A percentile compares a stretch with the other conserved stretches of the same genome.
Evolutionary conservation across 441 rosid genomes (phyloP).

Genomic region (Gossypium gossypioides): DNA sequence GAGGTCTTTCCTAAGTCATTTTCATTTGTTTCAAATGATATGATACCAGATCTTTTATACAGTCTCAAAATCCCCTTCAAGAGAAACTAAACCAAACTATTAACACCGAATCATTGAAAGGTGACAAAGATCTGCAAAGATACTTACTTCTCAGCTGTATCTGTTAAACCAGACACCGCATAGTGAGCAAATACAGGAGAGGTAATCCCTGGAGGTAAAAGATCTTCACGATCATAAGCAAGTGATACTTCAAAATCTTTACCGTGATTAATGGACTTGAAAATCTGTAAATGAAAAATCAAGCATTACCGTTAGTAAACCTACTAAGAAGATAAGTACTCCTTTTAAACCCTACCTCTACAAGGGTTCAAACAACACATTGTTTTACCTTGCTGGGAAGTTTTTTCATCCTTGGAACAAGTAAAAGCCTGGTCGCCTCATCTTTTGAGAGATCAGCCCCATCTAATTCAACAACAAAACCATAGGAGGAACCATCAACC

Average conservation of each 20-base stretch:
- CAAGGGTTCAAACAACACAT: not conserved
- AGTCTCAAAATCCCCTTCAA: not conserved
- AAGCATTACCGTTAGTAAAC: slow-evolving; percentile 16
- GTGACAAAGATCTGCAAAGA: slow-evolving; percentile 9
- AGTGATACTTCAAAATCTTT: slow-evolving; percentile 91
- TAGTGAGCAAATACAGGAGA: slow-evolving; percentile 69
- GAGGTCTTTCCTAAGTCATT: not conserved
- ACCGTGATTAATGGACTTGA: slow-evolving; percentile 60
- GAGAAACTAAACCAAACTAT: slow-evolving; percentile 2
- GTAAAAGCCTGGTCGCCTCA: slow-evolving; percentile 59
- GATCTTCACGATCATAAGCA: slow-evolving; percentile 59
- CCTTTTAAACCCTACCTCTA: slow-evolving; percentile 2
- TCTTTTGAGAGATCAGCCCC: slow-evolving; percentile 68
- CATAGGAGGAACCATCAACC: slow-evolving; percentile 88
- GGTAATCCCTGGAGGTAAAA: slow-evolving; percentile 64
- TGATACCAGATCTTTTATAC: not conserved
- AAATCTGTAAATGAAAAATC: slow-evolving; percentile 54
- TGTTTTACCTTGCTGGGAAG: slow-evolving; percentile 79
- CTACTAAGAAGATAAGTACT: slow-evolving; percentile 11
- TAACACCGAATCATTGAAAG: slow-evolving; percentile 6
- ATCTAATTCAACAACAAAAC: slow-evolving; percentile 58
- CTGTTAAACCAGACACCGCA: slow-evolving; percentile 71
- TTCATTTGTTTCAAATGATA: not conserved
- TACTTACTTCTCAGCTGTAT: slow-evolving; percentile 74
- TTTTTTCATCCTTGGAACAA: slow-evolving; percentile 86